Conservation (phyloP, 805 yeast genomes). For the Clavispora vitiphila region DNA sequence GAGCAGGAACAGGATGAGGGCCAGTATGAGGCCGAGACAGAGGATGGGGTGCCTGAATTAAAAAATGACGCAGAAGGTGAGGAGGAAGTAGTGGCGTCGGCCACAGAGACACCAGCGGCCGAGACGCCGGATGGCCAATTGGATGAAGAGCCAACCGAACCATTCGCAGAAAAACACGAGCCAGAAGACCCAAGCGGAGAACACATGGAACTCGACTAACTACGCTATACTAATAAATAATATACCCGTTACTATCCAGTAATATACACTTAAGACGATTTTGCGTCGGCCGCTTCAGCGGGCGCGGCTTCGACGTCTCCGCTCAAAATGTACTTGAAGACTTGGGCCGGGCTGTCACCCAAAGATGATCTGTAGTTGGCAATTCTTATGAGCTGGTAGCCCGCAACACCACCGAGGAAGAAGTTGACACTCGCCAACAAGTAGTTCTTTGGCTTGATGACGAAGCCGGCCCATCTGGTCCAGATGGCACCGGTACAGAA, state of each 20-base stretch:
- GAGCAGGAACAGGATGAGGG: conserved; percentile 9
- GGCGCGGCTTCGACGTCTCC: conserved; percentile 27
- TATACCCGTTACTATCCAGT: not conserved
- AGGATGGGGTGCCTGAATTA: no score
- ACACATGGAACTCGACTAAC: conserved; percentile 1
- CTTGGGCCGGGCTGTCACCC: conserved; percentile 61
- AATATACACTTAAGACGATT: not conserved
- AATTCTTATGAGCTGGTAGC: conserved; percentile 73
- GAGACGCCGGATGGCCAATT: not conserved
- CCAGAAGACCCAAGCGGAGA: not conserved
- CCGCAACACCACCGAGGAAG: conserved; percentile 88
- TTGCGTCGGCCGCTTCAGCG: not conserved
- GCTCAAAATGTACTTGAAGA: conserved; percentile 52
- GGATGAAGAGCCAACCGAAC: not conserved
- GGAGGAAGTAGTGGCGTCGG: no score
- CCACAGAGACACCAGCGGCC: not conserved
- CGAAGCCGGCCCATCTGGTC: conserved; percentile 95
- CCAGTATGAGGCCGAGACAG: no score
- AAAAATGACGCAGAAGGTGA: no score
- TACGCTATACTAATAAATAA: not conserved
- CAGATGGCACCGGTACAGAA: conserved; percentile 91
- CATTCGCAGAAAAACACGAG: not conserved
- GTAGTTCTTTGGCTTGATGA: conserved; percentile 81
- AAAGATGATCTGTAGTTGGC: conserved; percentile 54
- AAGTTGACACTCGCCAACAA: conserved; percentile 90